Percentiles rank a stretch among this genome's conserved stretches.
Conservation (phyloP, 805 yeast species). For the Tetrapisispora iriomotensis region DNA sequence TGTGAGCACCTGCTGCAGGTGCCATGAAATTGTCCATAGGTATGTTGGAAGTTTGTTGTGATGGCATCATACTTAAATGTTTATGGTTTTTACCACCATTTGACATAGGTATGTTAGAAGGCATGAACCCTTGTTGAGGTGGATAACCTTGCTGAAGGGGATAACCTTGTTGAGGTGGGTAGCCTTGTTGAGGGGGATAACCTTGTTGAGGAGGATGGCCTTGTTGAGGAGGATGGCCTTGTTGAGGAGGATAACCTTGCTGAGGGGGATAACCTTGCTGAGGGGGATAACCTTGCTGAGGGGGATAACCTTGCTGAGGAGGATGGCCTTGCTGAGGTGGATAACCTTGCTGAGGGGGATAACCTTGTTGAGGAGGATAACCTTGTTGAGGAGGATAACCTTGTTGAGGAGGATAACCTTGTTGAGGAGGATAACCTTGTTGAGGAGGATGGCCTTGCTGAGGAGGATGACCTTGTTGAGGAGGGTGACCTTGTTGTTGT, state of each 20-base stretch:
- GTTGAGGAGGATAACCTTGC: not conserved
- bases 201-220: not conserved
- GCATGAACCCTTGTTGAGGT: constrained; percentile 6
- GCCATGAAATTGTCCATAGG: not conserved
- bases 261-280: not conserved
- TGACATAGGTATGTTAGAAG: constrained; percentile 1
- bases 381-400: not conserved
- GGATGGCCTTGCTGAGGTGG: constrained; percentile 1
- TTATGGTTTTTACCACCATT: not conserved
- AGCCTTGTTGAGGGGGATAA: not conserved
- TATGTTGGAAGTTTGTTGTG: not conserved
- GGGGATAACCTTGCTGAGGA: not conserved
- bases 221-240: not conserved
- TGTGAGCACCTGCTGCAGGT: constrained; percentile 24
- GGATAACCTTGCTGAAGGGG: constrained; percentile 37
- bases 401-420: not conserved
- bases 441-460: not conserved
- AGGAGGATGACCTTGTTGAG: not conserved
- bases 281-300: not conserved
- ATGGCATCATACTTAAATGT: not conserved
- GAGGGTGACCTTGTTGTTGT: not conserved
- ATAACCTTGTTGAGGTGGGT: not conserved
- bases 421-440: not conserved
- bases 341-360: not conserved
- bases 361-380: not conserved